Conservation (phyloP, 2,329 filamentous ascomycete species). For the Fusarium sulawesiense region DNA sequence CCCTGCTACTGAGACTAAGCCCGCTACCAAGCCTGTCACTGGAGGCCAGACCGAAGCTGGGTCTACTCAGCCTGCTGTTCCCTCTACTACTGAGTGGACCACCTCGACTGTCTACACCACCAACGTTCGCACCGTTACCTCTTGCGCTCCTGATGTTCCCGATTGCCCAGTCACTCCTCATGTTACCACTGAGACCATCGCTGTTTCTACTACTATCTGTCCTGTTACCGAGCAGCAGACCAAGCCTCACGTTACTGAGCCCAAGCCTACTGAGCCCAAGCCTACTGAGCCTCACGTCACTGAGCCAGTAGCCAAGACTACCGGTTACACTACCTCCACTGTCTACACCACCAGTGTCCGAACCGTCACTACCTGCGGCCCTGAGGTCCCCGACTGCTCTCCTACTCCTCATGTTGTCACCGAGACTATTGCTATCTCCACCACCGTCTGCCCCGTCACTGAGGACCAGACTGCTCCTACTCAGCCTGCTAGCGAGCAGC, state of each 20-base stretch:
- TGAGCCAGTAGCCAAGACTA: slow-evolving; percentile 21
- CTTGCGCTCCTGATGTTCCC: slow-evolving; percentile 14
- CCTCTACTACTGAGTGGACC: slow-evolving; percentile 28
- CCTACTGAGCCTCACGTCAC: slow-evolving; percentile 7
- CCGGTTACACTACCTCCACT: slow-evolving; percentile 23
- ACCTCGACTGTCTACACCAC: slow-evolving; percentile 40
- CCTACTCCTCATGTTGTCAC: slow-evolving; percentile 14
- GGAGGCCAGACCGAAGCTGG: slow-evolving; percentile 7
- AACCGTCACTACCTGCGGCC: slow-evolving; percentile 33
- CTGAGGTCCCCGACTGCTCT: slow-evolving; percentile 3
- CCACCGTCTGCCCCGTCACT: slow-evolving; percentile 33
- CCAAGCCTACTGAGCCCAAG: slow-evolving; percentile 11
- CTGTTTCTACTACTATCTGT: slow-evolving; percentile 29
- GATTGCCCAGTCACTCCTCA: slow-evolving; percentile 25
- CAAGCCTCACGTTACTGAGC: background rate
- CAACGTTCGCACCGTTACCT: slow-evolving; percentile 31
- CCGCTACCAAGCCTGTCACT: slow-evolving; percentile 19
- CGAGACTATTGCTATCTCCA: slow-evolving; percentile 32
- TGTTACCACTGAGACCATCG: slow-evolving; percentile 31
- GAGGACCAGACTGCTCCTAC: background rate
- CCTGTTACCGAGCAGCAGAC: slow-evolving; percentile 32
- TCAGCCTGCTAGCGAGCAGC: background rate
- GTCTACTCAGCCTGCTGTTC: slow-evolving; percentile 11
- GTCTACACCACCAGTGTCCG: slow-evolving; percentile 37
- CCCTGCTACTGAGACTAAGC: background rate